A percentile compares a stretch with the other conserved stretches of the same genome.
Conservation (phyloP, 1,139 yeast species). For the Scheffersomyces quercinus region DNA sequence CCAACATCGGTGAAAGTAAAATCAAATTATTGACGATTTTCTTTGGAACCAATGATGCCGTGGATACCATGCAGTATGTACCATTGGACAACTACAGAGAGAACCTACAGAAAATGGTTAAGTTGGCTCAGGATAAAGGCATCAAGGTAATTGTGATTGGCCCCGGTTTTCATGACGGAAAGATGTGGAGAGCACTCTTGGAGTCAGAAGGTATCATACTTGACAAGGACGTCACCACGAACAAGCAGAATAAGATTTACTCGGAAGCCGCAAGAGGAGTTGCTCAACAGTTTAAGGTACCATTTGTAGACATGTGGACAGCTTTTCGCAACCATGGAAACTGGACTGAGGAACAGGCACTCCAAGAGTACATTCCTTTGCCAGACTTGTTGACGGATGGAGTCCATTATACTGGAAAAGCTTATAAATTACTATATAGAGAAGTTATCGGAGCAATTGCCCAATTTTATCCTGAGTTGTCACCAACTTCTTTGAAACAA, state of each 20-base stretch:
- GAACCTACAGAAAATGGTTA: conserved; percentile 47
- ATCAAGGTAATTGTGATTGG: conserved; percentile 59
- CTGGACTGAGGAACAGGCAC: conserved; percentile 8
- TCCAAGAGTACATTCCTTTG: conserved; percentile 15
- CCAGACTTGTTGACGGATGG: conserved; percentile 49
- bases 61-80: conserved; percentile 53
- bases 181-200: conserved; percentile 4
- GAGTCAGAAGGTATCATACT: conserved; percentile 4
- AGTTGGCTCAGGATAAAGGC: conserved; percentile 31
- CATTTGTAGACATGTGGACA: conserved; percentile 53
- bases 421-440: conserved; percentile 52
- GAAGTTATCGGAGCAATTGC: conserved; percentile 38
- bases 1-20: conserved; percentile 33
- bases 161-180: conserved; percentile 56
- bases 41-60: conserved; percentile 75
- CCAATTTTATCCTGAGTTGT: conserved; percentile 44
- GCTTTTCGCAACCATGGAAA: conserved; percentile 31
- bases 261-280: conserved; percentile 46
- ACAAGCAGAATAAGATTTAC: conserved; percentile 41
- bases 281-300: conserved; percentile 43
- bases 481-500: conserved; percentile 33
- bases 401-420: conserved; percentile 62
- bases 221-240: conserved; percentile 30
- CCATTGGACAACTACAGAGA: conserved; percentile 43
- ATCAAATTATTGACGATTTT: conserved; percentile 51